phyloP scores from a whole-genome alignment of 108 stramenopile species.

The Seminavis robusta region DNA sequence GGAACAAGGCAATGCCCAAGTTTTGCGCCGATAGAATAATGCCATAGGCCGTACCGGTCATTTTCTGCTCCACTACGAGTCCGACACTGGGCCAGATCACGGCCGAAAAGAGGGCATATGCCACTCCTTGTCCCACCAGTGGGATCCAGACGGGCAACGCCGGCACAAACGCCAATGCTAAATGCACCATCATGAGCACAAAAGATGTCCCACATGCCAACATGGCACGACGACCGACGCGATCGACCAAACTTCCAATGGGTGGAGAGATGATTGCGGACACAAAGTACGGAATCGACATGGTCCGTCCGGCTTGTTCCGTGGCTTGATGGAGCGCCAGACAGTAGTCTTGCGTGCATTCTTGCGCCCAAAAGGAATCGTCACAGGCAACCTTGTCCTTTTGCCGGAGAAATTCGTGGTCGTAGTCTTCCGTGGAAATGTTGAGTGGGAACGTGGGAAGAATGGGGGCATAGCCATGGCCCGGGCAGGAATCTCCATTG shows the following conservation, averaged over 20 bases:
- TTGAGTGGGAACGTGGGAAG: constrained; percentile 12
- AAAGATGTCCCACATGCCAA: constrained; percentile 36
- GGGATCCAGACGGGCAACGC: constrained; percentile 38
- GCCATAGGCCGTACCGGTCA: constrained; percentile 58
- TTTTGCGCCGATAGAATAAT: constrained; percentile 62
- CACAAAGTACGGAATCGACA: constrained; percentile 59
- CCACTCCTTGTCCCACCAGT: constrained; percentile 54
- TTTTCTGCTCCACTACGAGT: constrained; percentile 39
- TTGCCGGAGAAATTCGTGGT: neutral
- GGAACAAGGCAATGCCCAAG: constrained; percentile 54
- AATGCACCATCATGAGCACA: constrained; percentile 39
- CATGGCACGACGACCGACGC: constrained; percentile 43
- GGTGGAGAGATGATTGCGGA: constrained; percentile 41
- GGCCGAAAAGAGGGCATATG: constrained; percentile 54
- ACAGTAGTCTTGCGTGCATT: constrained; percentile 44
- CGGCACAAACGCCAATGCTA: constrained; percentile 18
- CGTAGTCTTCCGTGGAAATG: neutral
- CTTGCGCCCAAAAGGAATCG: constrained; percentile 39
- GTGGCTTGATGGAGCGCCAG: constrained; percentile 20
- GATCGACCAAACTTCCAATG: constrained; percentile 56
- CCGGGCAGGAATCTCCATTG: constrained; percentile 16
- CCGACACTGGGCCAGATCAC: constrained; percentile 72
- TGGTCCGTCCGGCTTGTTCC: constrained; percentile 39
- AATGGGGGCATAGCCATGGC: constrained; percentile 6
- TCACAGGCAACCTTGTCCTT: constrained; percentile 39